Percentiles rank a stretch among this genome's conserved stretches.
phyloP scores from a whole-genome alignment of 1,284 basidiomycete genomes.

The Schizophyllum commune region DNA sequence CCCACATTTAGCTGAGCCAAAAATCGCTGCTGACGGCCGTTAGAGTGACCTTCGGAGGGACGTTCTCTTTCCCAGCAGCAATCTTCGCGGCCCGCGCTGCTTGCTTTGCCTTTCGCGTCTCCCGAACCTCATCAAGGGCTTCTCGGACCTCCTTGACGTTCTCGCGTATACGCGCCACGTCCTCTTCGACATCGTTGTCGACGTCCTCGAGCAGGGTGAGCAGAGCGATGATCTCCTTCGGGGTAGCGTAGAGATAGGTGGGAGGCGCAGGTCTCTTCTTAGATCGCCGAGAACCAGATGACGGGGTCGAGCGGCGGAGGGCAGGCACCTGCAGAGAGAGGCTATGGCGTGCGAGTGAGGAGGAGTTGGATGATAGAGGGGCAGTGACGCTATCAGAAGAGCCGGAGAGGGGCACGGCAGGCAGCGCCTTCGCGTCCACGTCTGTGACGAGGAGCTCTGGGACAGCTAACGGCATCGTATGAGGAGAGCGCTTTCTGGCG shows the following conservation, averaged over 20 bases:
- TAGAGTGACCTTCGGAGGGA: not conserved
- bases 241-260: not conserved
- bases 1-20: not conserved
- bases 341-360: not conserved
- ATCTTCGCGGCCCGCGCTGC: not conserved
- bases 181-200: not conserved
- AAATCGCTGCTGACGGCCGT: not conserved
- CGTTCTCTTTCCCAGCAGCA: not conserved
- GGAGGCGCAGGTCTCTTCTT: not conserved
- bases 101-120: not conserved
- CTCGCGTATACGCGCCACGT: not conserved
- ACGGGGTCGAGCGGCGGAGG: not conserved
- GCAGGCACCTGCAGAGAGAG: not conserved
- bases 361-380: not conserved
- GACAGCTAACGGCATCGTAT: not conserved
- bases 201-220: not conserved
- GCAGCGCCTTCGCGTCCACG: not conserved
- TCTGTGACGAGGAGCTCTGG: not conserved
- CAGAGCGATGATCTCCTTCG: not conserved
- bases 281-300: no score
- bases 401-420: not conserved
- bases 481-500: not conserved
- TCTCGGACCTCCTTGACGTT: not conserved
- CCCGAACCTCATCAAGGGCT: not conserved
- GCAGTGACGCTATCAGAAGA: not conserved